These are phyloP conservation scores for Metschnikowia lunata DNA, from an alignment of 805 yeast genomes.

Conservation along the genomic window DNA sequence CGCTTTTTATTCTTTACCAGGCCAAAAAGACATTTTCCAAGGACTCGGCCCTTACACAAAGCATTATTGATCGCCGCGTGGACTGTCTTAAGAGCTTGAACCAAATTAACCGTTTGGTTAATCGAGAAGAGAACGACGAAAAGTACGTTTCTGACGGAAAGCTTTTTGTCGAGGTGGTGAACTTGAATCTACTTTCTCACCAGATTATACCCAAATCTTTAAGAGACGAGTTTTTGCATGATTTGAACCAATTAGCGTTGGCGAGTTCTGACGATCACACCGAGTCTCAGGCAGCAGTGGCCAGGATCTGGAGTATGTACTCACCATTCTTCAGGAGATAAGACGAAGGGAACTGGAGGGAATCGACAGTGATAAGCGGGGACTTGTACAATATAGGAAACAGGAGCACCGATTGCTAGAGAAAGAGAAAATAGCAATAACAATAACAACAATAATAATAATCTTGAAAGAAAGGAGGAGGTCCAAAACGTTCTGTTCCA, in stretches of 20 bases:
- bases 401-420: too few relatives aligned
- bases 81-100: conserved; percentile 46
- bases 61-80: conserved; percentile 26
- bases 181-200: conserved; percentile 48
- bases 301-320: conserved; percentile 61
- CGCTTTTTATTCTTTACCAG: conserved; percentile 55
- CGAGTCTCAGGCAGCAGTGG: conserved; percentile 43
- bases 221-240: conserved; percentile 54
- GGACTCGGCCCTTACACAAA: conserved; percentile 31
- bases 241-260: conserved; percentile 50
- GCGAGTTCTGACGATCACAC: conserved; percentile 31
- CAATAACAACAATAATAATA: too few relatives aligned
- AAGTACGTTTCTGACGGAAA: conserved; percentile 40
- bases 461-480: too few relatives aligned
- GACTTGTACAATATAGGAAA: too few relatives aligned
- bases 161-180: conserved; percentile 60
- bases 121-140: conserved; percentile 11
- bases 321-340: conserved; percentile 30
- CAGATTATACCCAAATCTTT: conserved; percentile 48
- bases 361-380: too few relatives aligned
- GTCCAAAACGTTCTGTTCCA: too few relatives aligned
- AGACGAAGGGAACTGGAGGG: too few relatives aligned
- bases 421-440: too few relatives aligned
- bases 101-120: conserved; percentile 53
- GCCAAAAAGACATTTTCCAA: conserved; percentile 25